Percentiles rank a stretch among this genome's conserved stretches.
These are phyloP conservation scores for Xanthoconium separans DNA, from an alignment of 1,284 basidiomycete species.

Conservation along the genomic window DNA sequence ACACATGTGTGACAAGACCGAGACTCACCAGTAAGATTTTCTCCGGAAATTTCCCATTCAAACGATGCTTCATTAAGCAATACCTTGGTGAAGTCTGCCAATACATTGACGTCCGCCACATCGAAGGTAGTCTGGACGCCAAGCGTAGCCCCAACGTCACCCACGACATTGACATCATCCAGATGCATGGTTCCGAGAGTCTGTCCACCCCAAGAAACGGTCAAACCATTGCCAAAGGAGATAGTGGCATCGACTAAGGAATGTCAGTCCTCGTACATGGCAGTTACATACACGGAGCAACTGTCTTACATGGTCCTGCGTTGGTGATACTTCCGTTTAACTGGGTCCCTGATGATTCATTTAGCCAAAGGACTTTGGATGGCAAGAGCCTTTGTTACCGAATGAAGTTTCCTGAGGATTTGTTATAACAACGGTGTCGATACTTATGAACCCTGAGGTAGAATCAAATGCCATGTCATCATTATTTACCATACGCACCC, in stretches of 20 bases:
- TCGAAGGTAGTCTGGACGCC: slow-evolving; percentile 57
- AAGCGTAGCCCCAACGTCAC: slow-evolving; percentile 64
- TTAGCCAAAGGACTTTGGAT: slow-evolving; percentile 4
- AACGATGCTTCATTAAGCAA: slow-evolving; percentile 70
- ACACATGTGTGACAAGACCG: background rate
- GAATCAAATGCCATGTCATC: background rate
- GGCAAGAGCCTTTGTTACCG: slow-evolving; percentile 32
- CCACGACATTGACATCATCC: slow-evolving; percentile 54
- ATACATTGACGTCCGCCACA: slow-evolving; percentile 57
- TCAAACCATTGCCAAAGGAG: slow-evolving; percentile 62
- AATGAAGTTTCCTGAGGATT: slow-evolving; percentile 60
- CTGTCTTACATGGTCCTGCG: slow-evolving; percentile 66
- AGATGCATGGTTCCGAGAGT: slow-evolving; percentile 64
- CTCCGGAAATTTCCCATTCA: slow-evolving; percentile 71
- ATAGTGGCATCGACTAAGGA: slow-evolving; percentile 67
- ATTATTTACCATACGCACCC: slow-evolving; percentile 39
- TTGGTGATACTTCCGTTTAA: slow-evolving; percentile 70
- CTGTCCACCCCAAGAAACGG: slow-evolving; percentile 61
- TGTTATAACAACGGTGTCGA: slow-evolving; percentile 59
- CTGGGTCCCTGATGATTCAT: slow-evolving; percentile 41
- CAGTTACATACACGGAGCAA: background rate
- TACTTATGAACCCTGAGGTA: slow-evolving; percentile 33
- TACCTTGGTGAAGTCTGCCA: slow-evolving; percentile 68
- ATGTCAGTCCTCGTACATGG: slow-evolving; percentile 8
- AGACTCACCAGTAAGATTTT: slow-evolving; percentile 57